phyloP scores from a whole-genome alignment of 805 yeast genomes.

The Saccharomycopsis sp. region DNA sequence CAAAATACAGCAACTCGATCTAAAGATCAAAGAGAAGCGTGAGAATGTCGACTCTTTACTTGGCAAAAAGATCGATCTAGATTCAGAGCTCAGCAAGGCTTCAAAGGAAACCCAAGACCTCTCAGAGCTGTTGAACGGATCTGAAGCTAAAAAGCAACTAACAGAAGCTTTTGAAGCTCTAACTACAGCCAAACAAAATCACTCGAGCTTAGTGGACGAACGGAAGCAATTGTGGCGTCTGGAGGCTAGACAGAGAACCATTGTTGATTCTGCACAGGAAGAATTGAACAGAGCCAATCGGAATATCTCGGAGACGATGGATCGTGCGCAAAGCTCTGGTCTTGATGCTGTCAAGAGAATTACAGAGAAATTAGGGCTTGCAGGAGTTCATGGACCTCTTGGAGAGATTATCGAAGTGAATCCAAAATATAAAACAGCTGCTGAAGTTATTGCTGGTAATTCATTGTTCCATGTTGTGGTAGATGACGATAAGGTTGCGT shows the following conservation, averaged over 20 bases:
- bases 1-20: slow-evolving; percentile 39
- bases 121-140: slow-evolving; percentile 34
- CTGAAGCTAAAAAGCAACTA: slow-evolving; percentile 29
- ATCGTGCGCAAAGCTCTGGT: slow-evolving; percentile 62
- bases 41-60: slow-evolving; percentile 24
- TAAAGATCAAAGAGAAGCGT: slow-evolving; percentile 28
- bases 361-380: slow-evolving; percentile 50
- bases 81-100: slow-evolving; percentile 24
- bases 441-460: slow-evolving; percentile 84
- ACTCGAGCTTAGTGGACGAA: slow-evolving; percentile 48
- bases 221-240: slow-evolving; percentile 75
- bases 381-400: slow-evolving; percentile 73
- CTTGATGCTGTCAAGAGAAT: slow-evolving; percentile 63
- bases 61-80: slow-evolving; percentile 16
- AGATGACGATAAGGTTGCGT: slow-evolving; percentile 79
- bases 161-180: slow-evolving; percentile 29
- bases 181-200: slow-evolving; percentile 32
- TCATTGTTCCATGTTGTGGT: slow-evolving; percentile 85
- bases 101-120: slow-evolving; percentile 30
- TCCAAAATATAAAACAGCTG: slow-evolving; percentile 77
- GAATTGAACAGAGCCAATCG: slow-evolving; percentile 55
- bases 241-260: slow-evolving; percentile 58
- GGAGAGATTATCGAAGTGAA: slow-evolving; percentile 79
- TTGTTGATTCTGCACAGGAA: slow-evolving; percentile 45
- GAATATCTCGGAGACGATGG: slow-evolving; percentile 65